Base-by-base conservation (phyloP, 2,329 filamentous ascomycete genomes). In the Fonsecaea erecta region DNA sequence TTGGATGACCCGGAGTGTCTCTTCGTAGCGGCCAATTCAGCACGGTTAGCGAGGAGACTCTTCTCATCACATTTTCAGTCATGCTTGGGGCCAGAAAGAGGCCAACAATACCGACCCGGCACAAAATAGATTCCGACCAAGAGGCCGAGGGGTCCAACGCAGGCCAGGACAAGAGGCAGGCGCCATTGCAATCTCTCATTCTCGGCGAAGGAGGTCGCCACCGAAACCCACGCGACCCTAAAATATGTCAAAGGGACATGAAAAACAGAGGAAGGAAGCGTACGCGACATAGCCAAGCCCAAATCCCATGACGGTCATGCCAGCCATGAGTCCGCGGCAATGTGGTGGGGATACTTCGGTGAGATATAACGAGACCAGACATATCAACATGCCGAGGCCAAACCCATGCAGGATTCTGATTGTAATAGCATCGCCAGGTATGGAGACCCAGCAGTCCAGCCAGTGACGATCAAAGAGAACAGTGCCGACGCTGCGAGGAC, bases 31-130 rank as follows among this genome's bases (percentile, higher is more conserved):
- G 14, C 55, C 60, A 30, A 46, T 48, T 60, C 64, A 66, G 40
- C 64, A 66, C 18, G 63, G 51, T 34, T 66, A 66, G n/a, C 64
- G 40, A 35, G 64, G 64, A 14, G 64, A 63, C 51, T 63, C 64
- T 60, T 24, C 11, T 21, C 8, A 14, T 34, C 16, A 11, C 14
- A 24, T n/a, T 12, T n/a, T 60, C 40, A 58, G 60, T 18, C 18
- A 56, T 52, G 26, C 11, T 8, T 9, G 16, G n/a, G 21, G n/a
- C n/a, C 8, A 26, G n/a, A 34, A 40, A 24, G 5, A 26, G 32
- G 37, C 9, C 14, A 11, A 3, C n/a, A 58, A 32, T 5, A 56
- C 62, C 30, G 21, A 68, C 59, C 62, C 16, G 65, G 54, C 7
- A 64, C 58, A 30, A 64, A 62, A 16, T 40, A 52, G 21, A 66